Evolutionary conservation across 2,329 filamentous ascomycete genomes (phyloP).

Genomic region (Harringtonia lauricola): DNA sequence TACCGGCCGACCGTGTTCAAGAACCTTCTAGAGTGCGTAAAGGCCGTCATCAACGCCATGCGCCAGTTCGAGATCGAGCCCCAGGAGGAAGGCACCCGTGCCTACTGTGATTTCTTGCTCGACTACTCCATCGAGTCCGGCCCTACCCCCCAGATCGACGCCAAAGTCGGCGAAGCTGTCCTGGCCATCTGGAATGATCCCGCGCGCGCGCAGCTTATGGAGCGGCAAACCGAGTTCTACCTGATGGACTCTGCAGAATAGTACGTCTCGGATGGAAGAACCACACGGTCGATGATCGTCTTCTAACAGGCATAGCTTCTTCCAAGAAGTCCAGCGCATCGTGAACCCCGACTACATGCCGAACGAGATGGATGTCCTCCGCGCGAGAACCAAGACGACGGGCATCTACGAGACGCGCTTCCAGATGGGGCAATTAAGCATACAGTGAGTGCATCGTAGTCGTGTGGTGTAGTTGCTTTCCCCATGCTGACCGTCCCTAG

Average conservation of each 20-base stretch:
- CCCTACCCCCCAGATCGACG: conserved; percentile 73
- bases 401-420: conserved; percentile 99
- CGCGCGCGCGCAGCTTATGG: conserved; percentile 70
- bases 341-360: conserved; percentile 77
- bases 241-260: conserved; percentile 99
- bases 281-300: no score
- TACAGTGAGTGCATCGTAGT: conserved; percentile 61
- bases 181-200: conserved; percentile 85
- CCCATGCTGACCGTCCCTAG: conserved; percentile 32
- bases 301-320: conserved; percentile 55
- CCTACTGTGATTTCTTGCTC: conserved; percentile 67
- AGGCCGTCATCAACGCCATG: conserved; percentile 84
- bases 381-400: conserved; percentile 94
- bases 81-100: conserved; percentile 57
- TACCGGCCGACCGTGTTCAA: conserved; percentile 97
- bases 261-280: conserved; percentile 51
- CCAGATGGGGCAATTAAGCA: conserved; percentile 96
- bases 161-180: conserved; percentile 71
- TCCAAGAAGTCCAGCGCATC: conserved; percentile 84
- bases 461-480: not conserved
- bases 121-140: conserved; percentile 87
- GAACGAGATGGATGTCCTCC: conserved; percentile 86
- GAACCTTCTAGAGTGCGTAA: conserved; percentile 93
- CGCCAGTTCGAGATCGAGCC: conserved; percentile 82
- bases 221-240: conserved; percentile 96